Evolutionary conservation across 192 early-diverging fungal species (phyloP), one percentile per base, ranked within the genome.

Genomic region (Spinellus fusiger): DNA sequence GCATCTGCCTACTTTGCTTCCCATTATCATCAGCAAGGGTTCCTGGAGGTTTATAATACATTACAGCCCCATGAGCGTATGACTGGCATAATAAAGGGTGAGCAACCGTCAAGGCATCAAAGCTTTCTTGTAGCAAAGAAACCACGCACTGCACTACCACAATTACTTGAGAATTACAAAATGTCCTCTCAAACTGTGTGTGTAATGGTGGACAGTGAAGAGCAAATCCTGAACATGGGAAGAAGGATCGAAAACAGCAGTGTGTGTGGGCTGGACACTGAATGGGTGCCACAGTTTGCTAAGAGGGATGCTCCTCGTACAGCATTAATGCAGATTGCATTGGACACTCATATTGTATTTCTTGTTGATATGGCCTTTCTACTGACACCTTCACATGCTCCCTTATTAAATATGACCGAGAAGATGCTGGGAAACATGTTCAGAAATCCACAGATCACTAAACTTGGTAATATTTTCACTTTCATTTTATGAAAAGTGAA

Each of bases 211-310:
- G 63, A 71, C 26, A 44, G 54, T 44, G 29, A 64, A 18, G 28
- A 35, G 16, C 23, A 34, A 3, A 22, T 71, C 5, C 26, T 40
- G 0, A 47, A 23, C n/a, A 65, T 71, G 59, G 56, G 46, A 46
- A 49, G 47, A 8, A 16, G 56, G 3, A 32, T 71, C 0, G 32
- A 13, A 4, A 31, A 37, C 13, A 50, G 51, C 12, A 49, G 46
- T 9, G 12, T 64, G 3, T 60, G 56, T 32, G 69, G 69, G 2
- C 58, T 71, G 0, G 69, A 71, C 35, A 61, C 69, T 7, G 69
- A 71, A 61, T 71, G 69, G 69, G 59, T 71, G 1, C 69, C 69
- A 15, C 23, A 46, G 47, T 49, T 71, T 56, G 69, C 69, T 18
- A 56, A 61, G 26, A n/a, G 52, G 13, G 59, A 32, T 18, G 6